Evolutionary conservation across 2,329 filamentous ascomycete genomes (phyloP), one percentile per base, ranked within the genome.

Genomic region (Coleophoma cylindrospora): DNA sequence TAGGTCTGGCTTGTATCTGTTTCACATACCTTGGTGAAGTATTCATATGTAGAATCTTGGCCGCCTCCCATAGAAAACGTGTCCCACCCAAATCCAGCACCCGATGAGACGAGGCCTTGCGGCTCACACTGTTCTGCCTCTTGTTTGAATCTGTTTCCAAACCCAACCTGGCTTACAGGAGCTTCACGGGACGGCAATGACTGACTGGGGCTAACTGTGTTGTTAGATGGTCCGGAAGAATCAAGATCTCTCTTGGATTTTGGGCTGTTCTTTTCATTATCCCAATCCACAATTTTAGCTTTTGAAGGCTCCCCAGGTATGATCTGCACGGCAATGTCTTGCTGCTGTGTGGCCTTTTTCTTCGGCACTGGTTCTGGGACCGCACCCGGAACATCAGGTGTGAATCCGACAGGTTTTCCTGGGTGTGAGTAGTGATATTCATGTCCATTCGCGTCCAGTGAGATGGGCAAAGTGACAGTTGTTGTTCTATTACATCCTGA

Each of bases 21-120:
- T 38, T 34, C 9, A 50, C 59, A 50, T 72, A 80, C 79, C 66
- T 86, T 87, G 50, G 82, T 75, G 56, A 86, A 83, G 61, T 87
- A 87, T 54, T 87, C 84, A 57, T 87, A 87, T 0, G 83, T 77
- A n/a, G 83, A 87, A 61, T 87, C 84, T 61, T 86, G 80, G 49
- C 75, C 76, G 41, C 81, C 83, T 49, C 83, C 83, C 75, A 87
- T 79, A 50, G 80, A 62, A 43, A 61, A 66, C 73, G 60, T 77
- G 51, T 83, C 73, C 38, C 61, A 59, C 2, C 72, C 71, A 50
- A 71, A 13, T 70, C 68, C 11, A 69, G 72, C 1, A 75, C 60
- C 0, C 70, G 74, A 12, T 91, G 41, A 44, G 22, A 27, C 33
- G 4, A 44, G 72, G 4, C 80, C 81, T 57, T 87, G 82, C 1